phyloP scores from a whole-genome alignment of 1,284 basidiomycete genomes.

The Leucoagaricus sp. region DNA sequence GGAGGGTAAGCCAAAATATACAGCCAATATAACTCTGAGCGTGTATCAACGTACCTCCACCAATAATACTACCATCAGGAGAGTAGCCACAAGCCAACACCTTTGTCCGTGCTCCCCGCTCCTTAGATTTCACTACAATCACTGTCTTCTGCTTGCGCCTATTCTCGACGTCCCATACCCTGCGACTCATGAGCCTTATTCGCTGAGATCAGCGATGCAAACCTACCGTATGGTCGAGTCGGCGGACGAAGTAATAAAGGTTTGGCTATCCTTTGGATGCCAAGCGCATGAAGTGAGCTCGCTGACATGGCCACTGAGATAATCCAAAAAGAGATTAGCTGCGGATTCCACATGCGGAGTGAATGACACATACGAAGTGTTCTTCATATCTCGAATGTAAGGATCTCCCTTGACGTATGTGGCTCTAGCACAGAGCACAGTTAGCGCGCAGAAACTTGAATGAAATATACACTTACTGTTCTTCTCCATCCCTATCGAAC shows the following conservation, averaged over 20 bases:
- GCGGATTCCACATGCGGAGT: neutral
- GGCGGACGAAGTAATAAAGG: conserved; percentile 91
- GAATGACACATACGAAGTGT: conserved; percentile 72
- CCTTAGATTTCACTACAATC: conserved; percentile 95
- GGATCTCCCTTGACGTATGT: conserved; percentile 95
- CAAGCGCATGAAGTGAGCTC: conserved; percentile 89
- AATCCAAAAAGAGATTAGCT: conserved; percentile 8
- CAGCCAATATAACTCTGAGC: neutral
- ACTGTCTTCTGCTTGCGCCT: conserved; percentile 90
- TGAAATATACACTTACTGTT: conserved; percentile 63
- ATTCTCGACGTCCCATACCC: conserved; percentile 93
- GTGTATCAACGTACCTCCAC: conserved; percentile 65
- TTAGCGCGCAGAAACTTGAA: conserved; percentile 29
- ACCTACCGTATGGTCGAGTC: conserved; percentile 91
- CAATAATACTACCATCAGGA: conserved; percentile 82
- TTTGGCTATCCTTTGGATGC: conserved; percentile 83
- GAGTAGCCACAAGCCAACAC: conserved; percentile 88
- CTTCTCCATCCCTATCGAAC: conserved; percentile 88
- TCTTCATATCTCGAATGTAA: conserved; percentile 98
- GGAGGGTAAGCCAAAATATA: conserved; percentile 6
- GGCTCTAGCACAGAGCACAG: conserved; percentile 63
- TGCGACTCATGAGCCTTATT: conserved; percentile 31
- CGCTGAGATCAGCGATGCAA: neutral
- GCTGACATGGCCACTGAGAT: conserved; percentile 86
- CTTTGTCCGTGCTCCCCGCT: conserved; percentile 92